Percentiles rank a stretch among this genome's conserved stretches.
Evolutionary conservation across 495 filamentous ascomycete species (phyloP).

Genomic region (Aspergillus asperescens): DNA sequence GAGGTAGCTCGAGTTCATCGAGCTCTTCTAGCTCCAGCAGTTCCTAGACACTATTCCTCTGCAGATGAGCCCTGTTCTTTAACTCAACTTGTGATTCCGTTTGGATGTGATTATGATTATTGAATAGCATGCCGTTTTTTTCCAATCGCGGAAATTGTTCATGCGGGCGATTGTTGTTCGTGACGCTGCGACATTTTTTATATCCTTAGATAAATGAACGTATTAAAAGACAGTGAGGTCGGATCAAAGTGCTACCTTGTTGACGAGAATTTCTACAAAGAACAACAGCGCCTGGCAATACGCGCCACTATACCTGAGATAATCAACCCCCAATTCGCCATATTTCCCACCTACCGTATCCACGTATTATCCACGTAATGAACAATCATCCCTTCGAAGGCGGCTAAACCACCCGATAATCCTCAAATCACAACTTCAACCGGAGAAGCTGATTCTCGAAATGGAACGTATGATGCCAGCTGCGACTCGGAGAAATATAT

Average conservation of each 20-base stretch:
- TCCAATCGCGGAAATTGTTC: not conserved
- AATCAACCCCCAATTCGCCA: too few species aligned
- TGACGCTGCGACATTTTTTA: not conserved
- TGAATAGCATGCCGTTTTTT: not conserved
- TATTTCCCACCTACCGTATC: too few species aligned
- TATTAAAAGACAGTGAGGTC: too few species aligned
- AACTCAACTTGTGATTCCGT: not conserved
- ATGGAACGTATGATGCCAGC: not conserved
- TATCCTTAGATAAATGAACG: constrained; percentile 3
- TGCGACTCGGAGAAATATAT: not conserved
- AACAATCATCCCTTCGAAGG: too few species aligned
- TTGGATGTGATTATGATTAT: not conserved
- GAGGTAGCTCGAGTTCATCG: constrained; percentile 26
- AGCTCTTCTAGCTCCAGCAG: constrained; percentile 29
- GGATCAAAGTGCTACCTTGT: not conserved
- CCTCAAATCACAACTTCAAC: too few species aligned
- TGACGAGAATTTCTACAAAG: too few species aligned
- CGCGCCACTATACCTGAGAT: too few species aligned
- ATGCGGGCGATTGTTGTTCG: not conserved
- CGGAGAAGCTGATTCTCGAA: too few species aligned
- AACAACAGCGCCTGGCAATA: too few species aligned
- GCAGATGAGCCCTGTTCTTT: not conserved
- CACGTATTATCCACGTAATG: too few species aligned
- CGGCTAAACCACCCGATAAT: not conserved
- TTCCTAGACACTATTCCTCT: constrained; percentile 7